phyloP scores from a whole-genome alignment of 2,329 filamentous ascomycete genomes.

The Arthrobotrys conoides region DNA sequence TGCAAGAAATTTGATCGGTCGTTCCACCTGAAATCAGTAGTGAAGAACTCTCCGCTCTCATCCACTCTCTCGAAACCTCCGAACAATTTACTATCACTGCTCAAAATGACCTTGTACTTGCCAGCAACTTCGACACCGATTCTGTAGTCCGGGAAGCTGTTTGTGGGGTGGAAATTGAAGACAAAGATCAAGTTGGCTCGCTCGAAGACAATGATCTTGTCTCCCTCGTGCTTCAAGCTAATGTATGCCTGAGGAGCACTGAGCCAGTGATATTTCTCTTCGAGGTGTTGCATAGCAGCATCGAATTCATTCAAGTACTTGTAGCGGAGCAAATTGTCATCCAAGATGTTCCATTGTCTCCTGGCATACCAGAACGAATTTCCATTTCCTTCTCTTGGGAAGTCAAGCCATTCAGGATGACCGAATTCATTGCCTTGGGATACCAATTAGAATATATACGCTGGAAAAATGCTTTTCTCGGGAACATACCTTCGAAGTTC shows the following conservation, averaged over 20 bases:
- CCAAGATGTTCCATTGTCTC: constrained; percentile 91
- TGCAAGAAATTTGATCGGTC: constrained; percentile 89
- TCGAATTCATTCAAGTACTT: constrained; percentile 95
- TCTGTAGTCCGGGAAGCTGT: constrained; percentile 91
- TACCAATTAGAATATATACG: neutral
- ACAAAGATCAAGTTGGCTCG: constrained; percentile 89
- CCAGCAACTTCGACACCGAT: constrained; percentile 87
- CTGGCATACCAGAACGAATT: constrained; percentile 96
- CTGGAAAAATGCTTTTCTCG: neutral
- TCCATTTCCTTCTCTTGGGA: constrained; percentile 90
- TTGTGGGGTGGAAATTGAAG: constrained; percentile 92
- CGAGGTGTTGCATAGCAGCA: constrained; percentile 86
- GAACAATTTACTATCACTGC: constrained; percentile 81
- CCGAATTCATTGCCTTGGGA: constrained; percentile 87
- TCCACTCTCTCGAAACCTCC: constrained; percentile 85
- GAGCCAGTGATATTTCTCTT: constrained; percentile 93
- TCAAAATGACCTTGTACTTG: constrained; percentile 88
- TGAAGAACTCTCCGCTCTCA: constrained; percentile 89
- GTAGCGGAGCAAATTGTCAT: constrained; percentile 88
- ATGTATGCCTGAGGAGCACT: constrained; percentile 88
- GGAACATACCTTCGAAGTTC: constrained; percentile 81
- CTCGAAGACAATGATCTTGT: constrained; percentile 97
- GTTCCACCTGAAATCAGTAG: constrained; percentile 92
- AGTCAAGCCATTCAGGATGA: constrained; percentile 98
- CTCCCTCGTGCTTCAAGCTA: constrained; percentile 89